Conservation (phyloP, 257 asterid species). For the Lavandula angustifolia region DNA sequence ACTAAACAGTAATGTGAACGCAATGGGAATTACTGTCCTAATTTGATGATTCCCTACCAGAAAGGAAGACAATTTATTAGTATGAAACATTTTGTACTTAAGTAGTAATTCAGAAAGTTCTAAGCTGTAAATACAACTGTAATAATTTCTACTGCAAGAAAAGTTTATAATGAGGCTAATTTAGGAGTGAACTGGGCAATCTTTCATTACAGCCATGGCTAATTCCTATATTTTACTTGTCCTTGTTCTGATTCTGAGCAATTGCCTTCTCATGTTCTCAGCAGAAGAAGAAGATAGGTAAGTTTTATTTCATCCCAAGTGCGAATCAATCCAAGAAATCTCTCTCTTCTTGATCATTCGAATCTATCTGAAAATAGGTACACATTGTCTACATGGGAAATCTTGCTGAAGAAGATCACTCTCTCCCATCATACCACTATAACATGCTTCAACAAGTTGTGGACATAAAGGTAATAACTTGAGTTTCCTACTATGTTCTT, state of each 20-base stretch:
- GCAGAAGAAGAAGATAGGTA: neutral
- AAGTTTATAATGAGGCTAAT: neutral
- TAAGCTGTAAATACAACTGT: neutral
- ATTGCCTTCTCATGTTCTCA: neutral
- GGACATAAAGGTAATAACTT: conserved; percentile 31
- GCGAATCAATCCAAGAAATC: neutral
- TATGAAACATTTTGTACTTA: neutral
- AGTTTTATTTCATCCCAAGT: neutral
- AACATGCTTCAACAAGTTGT: conserved; percentile 37
- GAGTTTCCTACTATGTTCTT: neutral
- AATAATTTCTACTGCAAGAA: neutral
- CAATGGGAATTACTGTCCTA: neutral
- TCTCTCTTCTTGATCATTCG: neutral
- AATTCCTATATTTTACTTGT: neutral
- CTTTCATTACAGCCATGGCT: neutral
- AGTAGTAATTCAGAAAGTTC: neutral
- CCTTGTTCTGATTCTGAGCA: neutral
- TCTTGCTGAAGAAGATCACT: neutral
- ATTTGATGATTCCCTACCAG: neutral
- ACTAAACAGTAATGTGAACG: too few species aligned
- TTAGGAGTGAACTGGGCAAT: neutral
- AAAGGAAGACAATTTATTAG: neutral
- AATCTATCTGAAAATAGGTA: conserved; percentile 23
- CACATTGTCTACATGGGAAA: conserved; percentile 42
- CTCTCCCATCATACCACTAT: conserved; percentile 24